Evolutionary conservation across 306 rosid genomes (phyloP).

Genomic region (Prunus campanulata): DNA sequence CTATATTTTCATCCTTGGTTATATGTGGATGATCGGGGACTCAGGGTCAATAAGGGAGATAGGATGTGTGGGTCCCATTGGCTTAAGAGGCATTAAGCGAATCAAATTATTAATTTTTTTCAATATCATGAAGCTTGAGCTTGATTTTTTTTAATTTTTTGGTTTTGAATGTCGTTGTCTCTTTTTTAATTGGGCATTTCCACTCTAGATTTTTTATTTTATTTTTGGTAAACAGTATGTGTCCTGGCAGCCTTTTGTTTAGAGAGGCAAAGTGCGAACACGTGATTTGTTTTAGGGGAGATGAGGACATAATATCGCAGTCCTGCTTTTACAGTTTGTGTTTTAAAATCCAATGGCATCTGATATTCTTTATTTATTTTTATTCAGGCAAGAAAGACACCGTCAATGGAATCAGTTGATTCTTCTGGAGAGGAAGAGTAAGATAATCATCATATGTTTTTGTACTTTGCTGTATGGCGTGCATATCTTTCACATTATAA

Average conservation of each 20-base stretch:
- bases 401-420: constrained; percentile 88
- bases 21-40: too few species aligned
- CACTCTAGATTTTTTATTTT: neutral
- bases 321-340: neutral
- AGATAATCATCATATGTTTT: constrained; percentile 34
- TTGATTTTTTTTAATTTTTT: neutral
- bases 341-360: constrained; percentile 20
- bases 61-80: too few species aligned
- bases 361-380: constrained; percentile 29
- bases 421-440: constrained; percentile 99
- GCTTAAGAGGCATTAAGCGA: too few species aligned
- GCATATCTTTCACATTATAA: neutral
- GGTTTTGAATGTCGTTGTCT: neutral
- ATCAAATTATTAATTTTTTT: neutral
- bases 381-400: constrained; percentile 85
- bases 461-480: neutral
- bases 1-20: too few species aligned
- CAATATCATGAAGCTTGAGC: neutral
- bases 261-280: neutral
- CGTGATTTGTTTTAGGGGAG: neutral
- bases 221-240: neutral
- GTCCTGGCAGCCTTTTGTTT: neutral
- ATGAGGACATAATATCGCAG: neutral
- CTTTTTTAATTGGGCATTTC: neutral
- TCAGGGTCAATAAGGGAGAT: too few species aligned